Conservation (phyloP, 148 eudicot species). For the Fagopyrum esculentum region DNA sequence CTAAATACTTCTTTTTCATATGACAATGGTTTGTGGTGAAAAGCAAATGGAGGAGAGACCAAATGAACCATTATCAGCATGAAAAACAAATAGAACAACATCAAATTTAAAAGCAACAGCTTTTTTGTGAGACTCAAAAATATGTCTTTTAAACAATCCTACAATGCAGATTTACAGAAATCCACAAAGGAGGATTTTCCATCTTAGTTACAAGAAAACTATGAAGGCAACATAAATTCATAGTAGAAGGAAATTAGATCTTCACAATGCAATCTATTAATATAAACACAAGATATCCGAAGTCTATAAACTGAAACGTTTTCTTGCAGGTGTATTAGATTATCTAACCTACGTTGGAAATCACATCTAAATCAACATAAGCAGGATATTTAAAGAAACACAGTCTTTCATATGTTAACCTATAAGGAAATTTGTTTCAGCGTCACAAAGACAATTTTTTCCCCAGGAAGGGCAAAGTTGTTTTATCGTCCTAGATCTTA, state of each 20-base stretch:
- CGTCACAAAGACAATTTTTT: not conserved
- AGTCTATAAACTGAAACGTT: too few relatives aligned
- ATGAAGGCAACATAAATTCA: not conserved
- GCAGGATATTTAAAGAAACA: too few relatives aligned
- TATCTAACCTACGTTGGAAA: too few relatives aligned
- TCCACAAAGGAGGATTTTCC: not conserved
- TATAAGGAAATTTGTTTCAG: not conserved
- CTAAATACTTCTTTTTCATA: not conserved
- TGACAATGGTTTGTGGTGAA: not conserved
- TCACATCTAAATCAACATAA: too few relatives aligned
- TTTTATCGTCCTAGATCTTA: not conserved
- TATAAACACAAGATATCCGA: too few relatives aligned
- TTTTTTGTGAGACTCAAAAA: not conserved
- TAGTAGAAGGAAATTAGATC: not conserved
- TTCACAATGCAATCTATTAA: not conserved
- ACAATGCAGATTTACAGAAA: not conserved
- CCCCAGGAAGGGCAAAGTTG: not conserved
- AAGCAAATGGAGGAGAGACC: not conserved
- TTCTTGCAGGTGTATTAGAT: too few relatives aligned
- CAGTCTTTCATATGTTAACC: too few relatives aligned
- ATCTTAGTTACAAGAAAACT: not conserved
- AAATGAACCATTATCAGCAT: not conserved
- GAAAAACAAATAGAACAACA: not conserved
- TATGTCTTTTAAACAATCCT: not conserved
- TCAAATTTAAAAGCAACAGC: not conserved